Base-by-base conservation (phyloP, 257 asterid genomes). In the Verbena officinalis region DNA sequence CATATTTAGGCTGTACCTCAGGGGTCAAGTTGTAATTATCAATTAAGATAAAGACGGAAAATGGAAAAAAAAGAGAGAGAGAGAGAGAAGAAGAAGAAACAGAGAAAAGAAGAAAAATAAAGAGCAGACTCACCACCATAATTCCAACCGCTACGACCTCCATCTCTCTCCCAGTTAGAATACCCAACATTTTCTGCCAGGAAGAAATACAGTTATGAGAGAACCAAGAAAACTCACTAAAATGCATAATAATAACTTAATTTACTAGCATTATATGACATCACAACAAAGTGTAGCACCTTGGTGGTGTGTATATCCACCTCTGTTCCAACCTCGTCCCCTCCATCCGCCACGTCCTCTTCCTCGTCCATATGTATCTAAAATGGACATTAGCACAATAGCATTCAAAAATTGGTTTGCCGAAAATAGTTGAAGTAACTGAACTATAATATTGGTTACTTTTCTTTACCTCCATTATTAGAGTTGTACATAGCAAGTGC, bases 301-400 rank as follows among this genome's bases (percentile, higher is more conserved):
- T 68, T 57, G 72, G 68, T 81, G 77, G 75, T 86, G 76, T 55
- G 64, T 69, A 63, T 81, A 81, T 70, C 86, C 89, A 75, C 85
- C 91, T 78, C 88, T 78, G 81, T 72, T 81, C 84, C 85, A 81
- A 71, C 85, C 86, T 19, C 80, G 78, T 19, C 90, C 95, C 63
- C 95, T 83, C 22, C 88, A 90, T 67, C 87, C 71, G 44, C 86
- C 90, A 73, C 85, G 83, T 70, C 88, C 90, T 23, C 86, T 62
- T 30, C 88, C 88, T 69, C 79, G 80, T 53, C 73, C 88, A 75
- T 84, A 81, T 21, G 77, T 73, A 64, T 77, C 95, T 83, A 69
- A 48, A 75, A 59, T 14, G n/a, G 27, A 49, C 45, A 27, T 2
- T 27, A 27, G 33, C 33, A n/a, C n/a, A 36, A 36, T 17, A 64